Evolutionary conservation across 2,329 filamentous ascomycete species (phyloP), one percentile per base, ranked within the genome.

Genomic region (Neocucurbitaria cava): DNA sequence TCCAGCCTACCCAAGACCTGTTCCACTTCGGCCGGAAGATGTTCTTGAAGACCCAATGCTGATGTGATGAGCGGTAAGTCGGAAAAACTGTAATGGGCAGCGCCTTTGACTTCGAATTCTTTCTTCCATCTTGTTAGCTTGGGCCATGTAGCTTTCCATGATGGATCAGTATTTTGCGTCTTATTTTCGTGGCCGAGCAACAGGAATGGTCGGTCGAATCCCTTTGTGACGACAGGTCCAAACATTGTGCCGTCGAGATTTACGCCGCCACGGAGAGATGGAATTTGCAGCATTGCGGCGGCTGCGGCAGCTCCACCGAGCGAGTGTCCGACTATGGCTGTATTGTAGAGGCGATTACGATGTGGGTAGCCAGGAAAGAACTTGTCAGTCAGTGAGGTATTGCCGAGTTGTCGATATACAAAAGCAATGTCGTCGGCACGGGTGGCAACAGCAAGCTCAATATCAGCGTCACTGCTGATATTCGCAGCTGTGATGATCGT

Each of bases 231-330:
- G 0, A 69, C 55, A 3, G 56, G 17, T 2, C 63, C 66, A 30
- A 67, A 74, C 47, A 76, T 56, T 17, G 47, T 61, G 4, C 76
- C 74, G 45, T 78, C 75, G n/a, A 78, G 53, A 42, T 77, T 75
- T 23, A 73, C 28, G 3, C 63, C 75, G 4, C 70, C 73, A 2
- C 54, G 46, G 21, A 71, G 55, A 3, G 66, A 67, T 0, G 58
- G 23, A 1, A 59, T 45, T 4, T 58, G 40, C 20, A 61, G 17
- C 56, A 66, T 44, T 30, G 65, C 51, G 1, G 52, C 44, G 2
- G 64, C 62, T 6, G 69, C 64, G 2, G 74, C 67, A 0, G 72
- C 71, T 9, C 75, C 76, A 13, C 75, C 75, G 4, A 77, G 48
- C 2, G 75, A 77, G 41, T 78, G 75, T 3, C 76, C 76, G 3